Evolutionary conservation across 176 grass and related monocot genomes (phyloP), one percentile per base, ranked within the genome.

Genomic region (Oryza punctata): DNA sequence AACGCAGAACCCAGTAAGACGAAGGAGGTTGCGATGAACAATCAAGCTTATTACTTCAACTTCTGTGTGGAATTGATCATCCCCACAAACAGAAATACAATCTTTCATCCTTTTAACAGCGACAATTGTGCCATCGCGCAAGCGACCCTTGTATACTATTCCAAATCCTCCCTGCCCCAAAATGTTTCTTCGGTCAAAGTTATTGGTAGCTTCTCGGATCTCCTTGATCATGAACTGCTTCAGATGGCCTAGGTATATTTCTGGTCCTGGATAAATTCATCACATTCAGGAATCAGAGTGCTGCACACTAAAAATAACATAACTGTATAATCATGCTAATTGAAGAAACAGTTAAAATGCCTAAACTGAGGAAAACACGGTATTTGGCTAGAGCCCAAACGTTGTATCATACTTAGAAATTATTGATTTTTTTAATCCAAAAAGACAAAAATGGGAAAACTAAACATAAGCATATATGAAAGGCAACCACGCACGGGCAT

Each of bases 1-100:
- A 10, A 77, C 76, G 69, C 95, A 94, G 44, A 91, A 93, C 10
- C 92, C 95, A 32, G 63, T 38, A 32, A 97, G 90, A 80, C 69
- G 81, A 69, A 97, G 88, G 54, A 97, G 87, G 91, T 97, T 92
- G 23, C 85, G 86, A 59, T 97, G 95, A 59, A 89, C 90, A 69
- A 89, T 89, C 75, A 94, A 89, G 67, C 95, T 97, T 69, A 93
- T 89, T 38, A 97, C 91, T 75, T 97, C 92, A 66, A 97, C 87
- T 78, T 97, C 95, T 54, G 87, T 94, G 21, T 93, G 79, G 72
- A 97, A 97, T 63, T 97, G 92, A 70, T 77, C 16, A 80, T 93
- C 86, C 1, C 77, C 88, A 84, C 85, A 67, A 14, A 49, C 67
- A 4, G 84, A 65, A 87, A 77, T 73, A 63, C 43, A 87, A 28